Base-by-base conservation (phyloP, 768 basidiomycete species). In the Coprinopsis sp. region DNA sequence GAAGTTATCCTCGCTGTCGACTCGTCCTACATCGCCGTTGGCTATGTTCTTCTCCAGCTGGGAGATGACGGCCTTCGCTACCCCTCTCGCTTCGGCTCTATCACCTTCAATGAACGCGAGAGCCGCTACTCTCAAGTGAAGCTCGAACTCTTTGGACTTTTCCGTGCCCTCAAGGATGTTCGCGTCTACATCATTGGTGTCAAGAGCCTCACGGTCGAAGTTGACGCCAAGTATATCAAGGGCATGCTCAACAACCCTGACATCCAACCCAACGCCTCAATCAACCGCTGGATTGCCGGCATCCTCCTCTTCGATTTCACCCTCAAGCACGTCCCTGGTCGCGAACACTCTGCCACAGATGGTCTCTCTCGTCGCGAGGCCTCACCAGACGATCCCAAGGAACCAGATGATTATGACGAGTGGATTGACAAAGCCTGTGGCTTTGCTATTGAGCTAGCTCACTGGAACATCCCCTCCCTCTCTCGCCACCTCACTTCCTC, bases 221-320 rank as follows among this genome's bases (percentile, higher is more conserved):
- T 61, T 0, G 62, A 68, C 24, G 58, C 63, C 0, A 60, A 59
- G 13, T 68, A 62, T 34, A 58, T 68, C 13, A 63, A 62, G 30
- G 64, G 64, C 0, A 73, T 72, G 69, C 43, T 72, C 1, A 65
- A 65, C 22, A 65, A 69, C 25, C 69, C 67, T 0, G 66, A 70
- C 21, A 49, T 68, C 0, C 60, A 65, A 3, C 70, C 70, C 0
- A 68, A 60, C 29, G 60, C 66, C 2, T 50, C 63, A 0, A 61
- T 71, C 2, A 74, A 74, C 33, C 39, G 66, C 6, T 75, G 73
- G 73, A 70, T 75, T 27, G 61, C 62, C 0, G 62, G 53, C 1
- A 71, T 76, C 12, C 54, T 65, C 0, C 45, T 70, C 12, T 66
- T 69, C 44, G 37, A 61, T 16, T 70, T 71, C 51, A 46, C 42